Conservation (phyloP, 768 basidiomycete genomes). For the Collybia mongolica region DNA sequence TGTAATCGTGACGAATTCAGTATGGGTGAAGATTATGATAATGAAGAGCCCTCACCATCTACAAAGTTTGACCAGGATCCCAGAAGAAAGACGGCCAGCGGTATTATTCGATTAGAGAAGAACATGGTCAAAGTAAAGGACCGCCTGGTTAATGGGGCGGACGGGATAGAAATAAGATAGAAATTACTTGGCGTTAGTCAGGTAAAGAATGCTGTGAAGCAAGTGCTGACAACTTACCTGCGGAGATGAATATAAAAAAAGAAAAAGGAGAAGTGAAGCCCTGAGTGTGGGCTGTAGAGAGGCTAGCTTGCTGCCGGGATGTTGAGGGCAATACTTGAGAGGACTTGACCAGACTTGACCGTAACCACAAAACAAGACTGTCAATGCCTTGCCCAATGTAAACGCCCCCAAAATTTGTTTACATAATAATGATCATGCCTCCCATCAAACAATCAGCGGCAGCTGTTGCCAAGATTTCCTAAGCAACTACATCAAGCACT, state of each 20-base stretch:
- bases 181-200: constrained; percentile 23
- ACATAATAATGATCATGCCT: too few relatives aligned
- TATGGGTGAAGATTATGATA: constrained; percentile 1
- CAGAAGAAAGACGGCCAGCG: constrained; percentile 47
- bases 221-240: constrained; percentile 10
- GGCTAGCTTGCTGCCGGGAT: too few relatives aligned
- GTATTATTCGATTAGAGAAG: constrained; percentile 25
- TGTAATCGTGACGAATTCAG: constrained; percentile 1
- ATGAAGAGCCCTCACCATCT: constrained; percentile 25
- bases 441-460: too few relatives aligned
- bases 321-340: too few relatives aligned
- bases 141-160: constrained; percentile 22
- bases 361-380: too few relatives aligned
- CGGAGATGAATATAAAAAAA: constrained; percentile 7
- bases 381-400: too few relatives aligned
- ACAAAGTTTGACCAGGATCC: constrained; percentile 28
- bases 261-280: background rate
- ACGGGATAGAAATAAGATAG: constrained; percentile 7
- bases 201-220: constrained; percentile 4
- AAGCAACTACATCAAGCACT: too few relatives aligned
- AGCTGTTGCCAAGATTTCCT: too few relatives aligned
- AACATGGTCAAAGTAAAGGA: constrained; percentile 32
- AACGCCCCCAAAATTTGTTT: too few relatives aligned
- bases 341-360: too few relatives aligned
- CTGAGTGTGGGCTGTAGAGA: too few relatives aligned